Evolutionary conservation across 2,329 filamentous ascomycete genomes (phyloP).

Genomic region (Aspergillus floridensis): DNA sequence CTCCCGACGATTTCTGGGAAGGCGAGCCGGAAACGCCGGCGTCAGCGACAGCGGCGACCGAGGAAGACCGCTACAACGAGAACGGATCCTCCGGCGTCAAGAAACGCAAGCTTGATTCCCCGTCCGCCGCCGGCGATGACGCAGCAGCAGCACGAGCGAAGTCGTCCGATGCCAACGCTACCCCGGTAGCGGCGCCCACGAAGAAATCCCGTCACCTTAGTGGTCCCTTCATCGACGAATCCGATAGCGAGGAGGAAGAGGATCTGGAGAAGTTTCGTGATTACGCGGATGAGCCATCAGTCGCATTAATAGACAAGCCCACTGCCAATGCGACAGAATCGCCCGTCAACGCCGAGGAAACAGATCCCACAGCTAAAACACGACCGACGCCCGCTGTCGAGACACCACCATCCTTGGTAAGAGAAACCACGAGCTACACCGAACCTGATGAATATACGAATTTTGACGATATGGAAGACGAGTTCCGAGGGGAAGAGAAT

Average conservation of each 20-base stretch:
- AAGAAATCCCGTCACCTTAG: slow-evolving; percentile 20
- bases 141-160: neutral
- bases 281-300: slow-evolving; percentile 12
- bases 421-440: slow-evolving; percentile 48
- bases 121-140: neutral
- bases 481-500: slow-evolving; percentile 62
- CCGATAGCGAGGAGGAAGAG: slow-evolving; percentile 56
- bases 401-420: slow-evolving; percentile 46
- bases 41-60: slow-evolving; percentile 6
- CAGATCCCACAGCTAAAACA: neutral
- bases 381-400: slow-evolving; percentile 21
- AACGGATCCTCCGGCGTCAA: slow-evolving; percentile 30
- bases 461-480: slow-evolving; percentile 61
- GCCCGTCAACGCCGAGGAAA: slow-evolving; percentile 4
- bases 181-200: neutral
- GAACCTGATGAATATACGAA: slow-evolving; percentile 51
- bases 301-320: neutral
- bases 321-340: neutral
- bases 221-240: slow-evolving; percentile 45
- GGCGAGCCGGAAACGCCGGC: slow-evolving; percentile 22
- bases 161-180: neutral
- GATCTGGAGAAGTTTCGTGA: slow-evolving; percentile 32
- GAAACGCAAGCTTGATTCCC: slow-evolving; percentile 31
- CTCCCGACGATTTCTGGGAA: slow-evolving; percentile 37
- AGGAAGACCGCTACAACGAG: slow-evolving; percentile 33